These are phyloP conservation scores for Conticribra weissflogii DNA, from an alignment of 108 stramenopile genomes.

Conservation along the genomic window DNA sequence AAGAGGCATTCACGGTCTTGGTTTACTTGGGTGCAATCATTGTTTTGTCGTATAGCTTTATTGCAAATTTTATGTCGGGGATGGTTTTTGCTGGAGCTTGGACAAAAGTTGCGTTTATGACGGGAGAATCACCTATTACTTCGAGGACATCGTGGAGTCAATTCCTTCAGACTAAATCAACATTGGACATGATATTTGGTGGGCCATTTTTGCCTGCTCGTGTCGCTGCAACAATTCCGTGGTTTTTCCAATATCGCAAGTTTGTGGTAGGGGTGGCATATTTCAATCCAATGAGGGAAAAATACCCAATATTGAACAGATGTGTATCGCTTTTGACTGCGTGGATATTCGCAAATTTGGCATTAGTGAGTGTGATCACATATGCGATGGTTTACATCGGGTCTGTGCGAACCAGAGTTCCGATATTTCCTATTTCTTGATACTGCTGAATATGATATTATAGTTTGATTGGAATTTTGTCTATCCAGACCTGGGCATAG, in stretches of 20 bases:
- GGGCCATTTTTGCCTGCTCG: slow-evolving; percentile 48
- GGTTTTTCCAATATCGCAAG: slow-evolving; percentile 49
- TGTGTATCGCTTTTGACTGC: slow-evolving; percentile 17
- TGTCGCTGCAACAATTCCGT: slow-evolving; percentile 44
- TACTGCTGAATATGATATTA: too few relatives aligned
- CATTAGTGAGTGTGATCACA: slow-evolving; percentile 25
- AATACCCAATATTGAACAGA: slow-evolving; percentile 49
- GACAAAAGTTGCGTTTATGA: slow-evolving; percentile 29
- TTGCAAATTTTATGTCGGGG: slow-evolving; percentile 47
- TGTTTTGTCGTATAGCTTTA: slow-evolving; percentile 43
- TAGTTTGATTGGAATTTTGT: too few relatives aligned
- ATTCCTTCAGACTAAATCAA: slow-evolving; percentile 26
- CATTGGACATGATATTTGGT: slow-evolving; percentile 48
- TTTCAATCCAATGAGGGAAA: slow-evolving; percentile 32
- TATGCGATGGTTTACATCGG: slow-evolving; percentile 23
- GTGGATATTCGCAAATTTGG: slow-evolving; percentile 34
- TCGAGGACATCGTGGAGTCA: slow-evolving; percentile 19
- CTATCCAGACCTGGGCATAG: too few relatives aligned
- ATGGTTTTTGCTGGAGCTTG: slow-evolving; percentile 47
- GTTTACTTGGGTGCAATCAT: slow-evolving; percentile 45
- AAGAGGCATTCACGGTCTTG: slow-evolving; percentile 33
- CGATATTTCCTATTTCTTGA: slow-evolving; percentile 13
- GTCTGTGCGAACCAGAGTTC: slow-evolving; percentile 22
- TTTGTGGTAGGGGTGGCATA: slow-evolving; percentile 28
- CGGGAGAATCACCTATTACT: slow-evolving; percentile 29